phyloP scores from a whole-genome alignment of 805 yeast genomes.

The Torulaspora franciscae region DNA sequence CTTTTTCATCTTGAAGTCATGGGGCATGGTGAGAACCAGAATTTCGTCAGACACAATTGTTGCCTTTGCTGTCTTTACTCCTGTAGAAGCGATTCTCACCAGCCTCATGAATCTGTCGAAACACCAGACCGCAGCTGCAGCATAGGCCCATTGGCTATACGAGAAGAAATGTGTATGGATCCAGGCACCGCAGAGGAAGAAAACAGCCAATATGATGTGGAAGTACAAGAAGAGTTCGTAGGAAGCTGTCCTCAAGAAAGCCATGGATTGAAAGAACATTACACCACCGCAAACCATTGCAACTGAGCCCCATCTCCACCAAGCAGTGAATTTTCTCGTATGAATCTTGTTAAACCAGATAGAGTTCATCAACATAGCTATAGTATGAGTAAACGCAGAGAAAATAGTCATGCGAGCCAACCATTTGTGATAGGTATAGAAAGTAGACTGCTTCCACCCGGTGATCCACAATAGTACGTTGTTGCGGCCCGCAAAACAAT shows the following conservation, averaged over 20 bases:
- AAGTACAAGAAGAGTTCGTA: constrained; percentile 44
- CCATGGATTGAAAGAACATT: constrained; percentile 44
- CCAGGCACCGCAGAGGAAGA: constrained; percentile 46
- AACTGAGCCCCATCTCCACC: constrained; percentile 38
- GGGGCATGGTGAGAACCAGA: constrained; percentile 37
- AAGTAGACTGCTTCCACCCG: constrained; percentile 59
- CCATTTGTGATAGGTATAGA: constrained; percentile 63
- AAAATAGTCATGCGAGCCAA: constrained; percentile 48
- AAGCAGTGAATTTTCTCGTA: constrained; percentile 40
- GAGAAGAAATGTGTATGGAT: constrained; percentile 40
- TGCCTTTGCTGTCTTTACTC: constrained; percentile 50
- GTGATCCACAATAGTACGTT: constrained; percentile 57
- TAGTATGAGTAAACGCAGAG: constrained; percentile 49
- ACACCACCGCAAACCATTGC: constrained; percentile 37
- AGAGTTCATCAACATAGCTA: constrained; percentile 43
- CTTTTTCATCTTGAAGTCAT: constrained; percentile 23
- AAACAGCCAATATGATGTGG: constrained; percentile 43
- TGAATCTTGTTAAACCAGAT: constrained; percentile 38
- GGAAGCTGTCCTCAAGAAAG: constrained; percentile 42
- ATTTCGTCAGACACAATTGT: constrained; percentile 27
- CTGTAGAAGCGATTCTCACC: constrained; percentile 52
- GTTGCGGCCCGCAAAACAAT: constrained; percentile 66
- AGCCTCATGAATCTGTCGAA: constrained; percentile 59
- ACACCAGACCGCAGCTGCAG: constrained; percentile 62
- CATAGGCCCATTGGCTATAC: constrained; percentile 49